Conservation (phyloP, 208 protist genomes). For the Angomonas desouzai region DNA sequence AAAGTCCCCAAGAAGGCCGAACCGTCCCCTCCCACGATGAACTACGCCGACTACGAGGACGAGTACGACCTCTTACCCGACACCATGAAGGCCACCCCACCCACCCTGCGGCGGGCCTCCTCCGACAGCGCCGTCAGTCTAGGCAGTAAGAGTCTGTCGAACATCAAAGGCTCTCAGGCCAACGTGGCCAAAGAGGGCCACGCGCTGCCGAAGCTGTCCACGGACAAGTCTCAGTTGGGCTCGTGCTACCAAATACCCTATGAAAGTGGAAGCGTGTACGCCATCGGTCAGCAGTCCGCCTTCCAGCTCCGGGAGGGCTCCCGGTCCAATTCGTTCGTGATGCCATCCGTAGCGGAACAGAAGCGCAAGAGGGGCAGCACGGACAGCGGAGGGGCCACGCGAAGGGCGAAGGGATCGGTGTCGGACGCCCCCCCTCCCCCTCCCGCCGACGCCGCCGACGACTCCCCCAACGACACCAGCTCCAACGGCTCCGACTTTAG, state of each 20-base stretch:
- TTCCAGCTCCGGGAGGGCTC: neutral
- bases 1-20: too few species aligned
- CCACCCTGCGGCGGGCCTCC: neutral
- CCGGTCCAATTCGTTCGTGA: neutral
- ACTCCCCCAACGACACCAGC: neutral
- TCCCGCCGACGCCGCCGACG: neutral
- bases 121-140: neutral
- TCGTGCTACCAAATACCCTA: too few species aligned
- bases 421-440: neutral
- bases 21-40: too few species aligned
- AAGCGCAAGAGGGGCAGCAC: neutral
- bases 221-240: too few species aligned
- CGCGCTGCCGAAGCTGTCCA: too few species aligned
- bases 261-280: too few species aligned
- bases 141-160: too few species aligned
- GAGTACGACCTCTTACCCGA: conserved; percentile 6
- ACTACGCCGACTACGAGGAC: conserved; percentile 6
- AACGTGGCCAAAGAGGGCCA: too few species aligned
- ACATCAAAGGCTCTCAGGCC: too few species aligned
- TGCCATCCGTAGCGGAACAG: neutral
- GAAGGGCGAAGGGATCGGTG: neutral
- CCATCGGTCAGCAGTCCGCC: neutral
- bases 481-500: neutral
- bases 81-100: neutral
- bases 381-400: neutral